Evolutionary conservation across 2,329 filamentous ascomycete genomes (phyloP).

Genomic region (Arthrinium puccinioides): DNA sequence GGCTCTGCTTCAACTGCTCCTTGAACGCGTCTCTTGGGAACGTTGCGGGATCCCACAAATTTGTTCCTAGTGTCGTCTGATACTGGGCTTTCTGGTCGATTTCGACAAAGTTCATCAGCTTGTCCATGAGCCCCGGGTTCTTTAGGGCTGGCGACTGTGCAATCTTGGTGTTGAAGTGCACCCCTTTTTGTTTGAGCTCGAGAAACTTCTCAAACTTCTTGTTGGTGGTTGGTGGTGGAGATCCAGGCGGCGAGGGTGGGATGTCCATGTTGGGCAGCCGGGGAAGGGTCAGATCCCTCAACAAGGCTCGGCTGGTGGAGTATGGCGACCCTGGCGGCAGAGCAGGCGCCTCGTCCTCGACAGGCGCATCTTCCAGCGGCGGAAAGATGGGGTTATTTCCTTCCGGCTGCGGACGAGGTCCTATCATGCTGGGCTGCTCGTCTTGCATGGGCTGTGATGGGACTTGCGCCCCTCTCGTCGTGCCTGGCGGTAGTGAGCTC

Average conservation of each 20-base stretch:
- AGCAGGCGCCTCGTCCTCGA: constrained; percentile 13
- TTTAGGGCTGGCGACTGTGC: constrained; percentile 58
- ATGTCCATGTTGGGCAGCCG: constrained; percentile 66
- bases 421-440: constrained; percentile 15
- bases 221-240: constrained; percentile 43
- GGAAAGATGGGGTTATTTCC: constrained; percentile 17
- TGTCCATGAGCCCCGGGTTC: constrained; percentile 67
- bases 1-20: constrained; percentile 40
- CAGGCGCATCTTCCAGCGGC: constrained; percentile 21
- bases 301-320: constrained; percentile 52
- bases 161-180: constrained; percentile 73
- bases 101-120: constrained; percentile 61
- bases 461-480: no score
- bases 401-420: constrained; percentile 19
- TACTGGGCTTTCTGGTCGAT: constrained; percentile 54
- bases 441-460: constrained; percentile 4
- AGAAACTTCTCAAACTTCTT: constrained; percentile 70
- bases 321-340: constrained; percentile 55
- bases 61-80: constrained; percentile 48
- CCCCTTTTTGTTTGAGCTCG: constrained; percentile 65
- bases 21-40: constrained; percentile 50
- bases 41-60: constrained; percentile 49
- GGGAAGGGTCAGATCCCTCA: constrained; percentile 69
- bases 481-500: no score
- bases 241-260: constrained; percentile 63